Conservation (phyloP, 305 asterid species). For the Solanum hybrid region DNA sequence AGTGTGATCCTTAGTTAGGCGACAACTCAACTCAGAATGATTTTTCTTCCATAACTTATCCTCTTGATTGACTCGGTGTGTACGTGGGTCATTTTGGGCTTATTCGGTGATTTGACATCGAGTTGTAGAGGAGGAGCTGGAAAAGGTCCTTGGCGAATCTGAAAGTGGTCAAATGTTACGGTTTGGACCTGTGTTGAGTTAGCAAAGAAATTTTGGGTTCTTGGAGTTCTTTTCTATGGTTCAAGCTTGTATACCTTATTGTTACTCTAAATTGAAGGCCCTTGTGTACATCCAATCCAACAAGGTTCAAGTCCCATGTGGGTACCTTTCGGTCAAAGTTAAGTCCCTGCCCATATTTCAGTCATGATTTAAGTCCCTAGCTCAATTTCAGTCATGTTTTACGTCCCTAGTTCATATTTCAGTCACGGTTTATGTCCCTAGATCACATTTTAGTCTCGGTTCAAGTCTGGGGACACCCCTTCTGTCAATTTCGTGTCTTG, state of each 20-base stretch:
- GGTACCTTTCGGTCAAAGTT: background rate
- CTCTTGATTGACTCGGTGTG: background rate
- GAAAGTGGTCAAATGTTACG: background rate
- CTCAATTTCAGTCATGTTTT: background rate
- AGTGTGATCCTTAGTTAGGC: background rate
- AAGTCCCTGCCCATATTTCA: background rate
- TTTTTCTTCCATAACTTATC: background rate
- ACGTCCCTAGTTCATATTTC: background rate
- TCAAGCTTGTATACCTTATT: background rate
- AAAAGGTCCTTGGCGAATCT: background rate
- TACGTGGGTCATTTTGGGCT: background rate
- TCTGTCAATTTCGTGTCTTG: background rate
- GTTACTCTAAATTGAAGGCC: background rate
- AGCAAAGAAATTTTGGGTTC: background rate
- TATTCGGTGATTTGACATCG: background rate
- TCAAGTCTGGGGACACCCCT: background rate
- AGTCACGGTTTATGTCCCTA: too few species aligned
- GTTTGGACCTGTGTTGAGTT: background rate
- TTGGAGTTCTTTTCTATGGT: background rate
- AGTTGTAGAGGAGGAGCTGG: background rate
- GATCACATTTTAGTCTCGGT: background rate
- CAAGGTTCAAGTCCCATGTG: background rate
- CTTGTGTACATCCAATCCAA: background rate
- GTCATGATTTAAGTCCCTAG: background rate
- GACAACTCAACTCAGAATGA: background rate